Base-by-base conservation (phyloP, 2,329 filamentous ascomycete species). In the Aspergillus transmontanensis region DNA sequence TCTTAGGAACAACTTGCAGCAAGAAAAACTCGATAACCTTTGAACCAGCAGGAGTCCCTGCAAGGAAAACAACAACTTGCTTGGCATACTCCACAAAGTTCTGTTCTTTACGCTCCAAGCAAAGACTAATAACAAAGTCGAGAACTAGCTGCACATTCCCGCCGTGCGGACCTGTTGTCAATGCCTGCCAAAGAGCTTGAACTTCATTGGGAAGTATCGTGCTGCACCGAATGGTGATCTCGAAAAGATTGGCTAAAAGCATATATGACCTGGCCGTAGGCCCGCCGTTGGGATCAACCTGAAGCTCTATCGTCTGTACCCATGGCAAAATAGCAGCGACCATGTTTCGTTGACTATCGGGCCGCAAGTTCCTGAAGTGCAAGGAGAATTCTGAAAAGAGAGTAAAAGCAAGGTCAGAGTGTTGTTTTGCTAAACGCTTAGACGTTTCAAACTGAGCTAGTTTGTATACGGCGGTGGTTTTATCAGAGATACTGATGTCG, bases 41-140 rank as follows among this genome's bases (percentile, higher is more conserved):
- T 55, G 92, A 90, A 0, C 94, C 94, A 2, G 94, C 89, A 74
- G 79, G 90, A 73, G 86, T 97, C 68, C 92, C 95, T 0, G 95
- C 96, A 6, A 99, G 78, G 75, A 97, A 98, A 0, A 99, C 96
- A 19, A 98, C 93, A 58, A 99, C 95, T 77, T 99, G 95, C 80
- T 98, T 99, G 6, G 94, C 94, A 74, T 96, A 97, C 70, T 97
- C 93, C 60, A 99, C 94, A 76, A 97, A 99, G 71, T 97, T 98
- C 72, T 99, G 95, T 76, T 99, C 96, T 56, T 94, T 89, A 36
- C 94, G 89, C 72, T 99, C 95, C 12, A 99, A 82, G 70, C 95
- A 99, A 5, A 98, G 85, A 32, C 89, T 89, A 78, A 99, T 98
- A 77, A 99, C 95, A 74, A 99, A 99, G 75, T 98, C 94, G 1